Base-by-base conservation (phyloP, 805 yeast genomes). In the Cyberlindnera maclurae region DNA sequence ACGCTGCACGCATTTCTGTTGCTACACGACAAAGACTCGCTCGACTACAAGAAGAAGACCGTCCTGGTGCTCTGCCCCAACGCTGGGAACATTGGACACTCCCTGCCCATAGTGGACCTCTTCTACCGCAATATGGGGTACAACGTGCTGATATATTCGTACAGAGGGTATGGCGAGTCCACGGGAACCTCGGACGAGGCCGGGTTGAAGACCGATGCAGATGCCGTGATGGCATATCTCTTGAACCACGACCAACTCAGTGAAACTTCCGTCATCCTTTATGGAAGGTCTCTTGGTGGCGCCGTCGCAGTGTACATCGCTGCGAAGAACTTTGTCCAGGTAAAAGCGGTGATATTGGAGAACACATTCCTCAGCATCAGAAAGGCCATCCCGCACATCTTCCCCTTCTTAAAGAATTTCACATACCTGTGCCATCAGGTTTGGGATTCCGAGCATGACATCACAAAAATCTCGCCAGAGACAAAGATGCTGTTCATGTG, bases 61-160 rank as follows among this genome's bases (percentile, higher is more conserved):
- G 71, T 90, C 10, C 52, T 93, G 18, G 71, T 93, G 15, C 67
- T 89, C 37, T 79, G 88, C 35, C 97, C 97, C 4, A 90, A 90
- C 60, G 97, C 97, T 2, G 97, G 97, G 5, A 90, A 93, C 58
- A 90, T 90, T 46, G 97, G 97, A 13, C 87, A 86, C 55, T 79
- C 83, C 22, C 64, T 90, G 34, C 96, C 96, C 2, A 74, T 87
- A 8, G 95, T 84, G 3, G 68, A 79, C 34, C 58, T 81, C 9
- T 77, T 89, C 45, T 84, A 75, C 59, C 62, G 67, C 35, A 62
- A 67, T 29, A 70, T 81, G 59, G 75, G 77, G 12, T 76, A 79
- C 60, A 87, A 89, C 58, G 95, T 88, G 3, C 73, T 90, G 34
- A 76, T 85, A 5, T 82, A 86, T 49, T 85, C 95, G 1, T 90